A percentile compares a stretch with the other conserved stretches of the same genome.
Conservation (phyloP, 805 yeast species). For the Diddensiella santjacobensis region DNA sequence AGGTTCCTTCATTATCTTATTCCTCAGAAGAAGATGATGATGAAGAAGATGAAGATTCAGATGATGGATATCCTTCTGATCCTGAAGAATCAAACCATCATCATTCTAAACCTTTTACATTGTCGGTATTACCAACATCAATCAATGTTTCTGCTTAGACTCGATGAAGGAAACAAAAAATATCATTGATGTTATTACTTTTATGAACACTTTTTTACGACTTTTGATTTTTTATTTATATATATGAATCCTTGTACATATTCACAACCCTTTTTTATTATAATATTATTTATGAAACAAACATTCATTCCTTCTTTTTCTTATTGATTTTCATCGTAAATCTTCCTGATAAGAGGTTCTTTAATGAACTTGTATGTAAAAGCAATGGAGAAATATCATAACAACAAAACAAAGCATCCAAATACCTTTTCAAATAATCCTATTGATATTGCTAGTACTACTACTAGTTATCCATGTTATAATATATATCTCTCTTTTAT, state of each 20-base stretch:
- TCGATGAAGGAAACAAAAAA: neutral
- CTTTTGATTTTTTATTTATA: neutral
- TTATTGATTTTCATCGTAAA: no score
- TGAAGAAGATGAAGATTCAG: conserved; percentile 18
- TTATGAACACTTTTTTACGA: no score
- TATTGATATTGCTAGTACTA: no score
- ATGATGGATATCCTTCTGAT: neutral
- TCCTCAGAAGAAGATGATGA: conserved; percentile 24
- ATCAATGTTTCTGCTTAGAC: neutral
- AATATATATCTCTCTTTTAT: no score
- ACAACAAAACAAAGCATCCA: no score
- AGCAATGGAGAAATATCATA: no score
- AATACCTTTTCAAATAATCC: no score
- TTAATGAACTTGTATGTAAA: no score
- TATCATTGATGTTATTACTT: no score
- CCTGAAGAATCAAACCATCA: neutral
- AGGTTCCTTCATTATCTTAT: conserved; percentile 21
- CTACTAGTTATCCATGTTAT: no score
- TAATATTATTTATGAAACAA: neutral
- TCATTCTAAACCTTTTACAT: neutral
- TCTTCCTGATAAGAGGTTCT: no score
- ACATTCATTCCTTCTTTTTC: no score
- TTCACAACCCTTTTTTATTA: neutral
- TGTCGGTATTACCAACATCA: neutral
- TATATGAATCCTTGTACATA: neutral